Evolutionary conservation across 371 early-diverging fungal genomes (phyloP).

Genomic region (Lichtheimia ramosa): DNA sequence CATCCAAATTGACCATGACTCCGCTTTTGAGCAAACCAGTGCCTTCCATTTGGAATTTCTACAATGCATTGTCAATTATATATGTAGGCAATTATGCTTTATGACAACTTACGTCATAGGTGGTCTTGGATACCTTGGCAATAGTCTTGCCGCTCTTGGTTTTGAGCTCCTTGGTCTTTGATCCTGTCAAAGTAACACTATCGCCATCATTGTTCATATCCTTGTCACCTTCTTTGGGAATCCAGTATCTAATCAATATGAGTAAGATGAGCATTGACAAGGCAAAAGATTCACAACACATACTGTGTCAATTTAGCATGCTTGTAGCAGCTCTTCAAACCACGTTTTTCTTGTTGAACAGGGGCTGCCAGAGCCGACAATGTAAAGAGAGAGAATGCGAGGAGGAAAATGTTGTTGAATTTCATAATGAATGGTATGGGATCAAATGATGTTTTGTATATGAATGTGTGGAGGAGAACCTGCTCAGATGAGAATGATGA

Average conservation of each 20-base stretch:
- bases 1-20: constrained; percentile 26
- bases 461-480: constrained; percentile 2
- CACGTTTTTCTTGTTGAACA: constrained; percentile 8
- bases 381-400: background rate
- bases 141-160: constrained; percentile 18
- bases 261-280: background rate
- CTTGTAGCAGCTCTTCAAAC: constrained; percentile 20
- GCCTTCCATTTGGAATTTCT: constrained; percentile 39
- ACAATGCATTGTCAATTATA: background rate
- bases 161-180: constrained; percentile 18
- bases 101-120: constrained; percentile 20
- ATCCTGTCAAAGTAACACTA: constrained; percentile 16
- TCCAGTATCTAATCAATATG: constrained; percentile 20
- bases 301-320: constrained; percentile 20
- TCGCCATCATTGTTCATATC: constrained; percentile 25
- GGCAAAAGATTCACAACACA: background rate
- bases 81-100: background rate
- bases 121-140: constrained; percentile 23
- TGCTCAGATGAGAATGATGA: constrained; percentile 3
- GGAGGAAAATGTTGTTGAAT: constrained; percentile 1
- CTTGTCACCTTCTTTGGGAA: constrained; percentile 27
- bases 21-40: constrained; percentile 27
- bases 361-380: constrained; percentile 6
- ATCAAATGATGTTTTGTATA: background rate
- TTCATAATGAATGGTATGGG: background rate